Evolutionary conservation across 1,139 yeast genomes (phyloP).

Genomic region (Suhomyces bokatorum): DNA sequence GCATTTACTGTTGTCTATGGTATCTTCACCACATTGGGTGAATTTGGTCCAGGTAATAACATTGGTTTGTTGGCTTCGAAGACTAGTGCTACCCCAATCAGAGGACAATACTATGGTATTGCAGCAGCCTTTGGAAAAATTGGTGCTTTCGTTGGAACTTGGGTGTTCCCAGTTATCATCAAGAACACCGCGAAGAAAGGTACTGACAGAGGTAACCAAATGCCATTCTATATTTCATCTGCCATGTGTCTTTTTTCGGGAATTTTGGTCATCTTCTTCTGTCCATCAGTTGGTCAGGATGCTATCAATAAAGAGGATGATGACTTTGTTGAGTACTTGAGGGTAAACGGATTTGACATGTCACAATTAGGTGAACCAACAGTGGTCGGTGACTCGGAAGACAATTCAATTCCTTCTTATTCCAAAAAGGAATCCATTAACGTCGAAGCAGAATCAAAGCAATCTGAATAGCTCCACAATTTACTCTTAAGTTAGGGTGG

Average conservation of each 20-base stretch:
- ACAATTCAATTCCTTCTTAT: neutral
- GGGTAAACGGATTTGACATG: constrained; percentile 58
- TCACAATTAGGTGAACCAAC: constrained; percentile 45
- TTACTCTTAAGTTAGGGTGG: neutral
- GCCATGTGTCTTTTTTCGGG: constrained; percentile 76
- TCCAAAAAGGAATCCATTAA: constrained; percentile 9
- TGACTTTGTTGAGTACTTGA: constrained; percentile 64
- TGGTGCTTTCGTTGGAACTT: constrained; percentile 91
- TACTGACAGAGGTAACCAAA: constrained; percentile 57
- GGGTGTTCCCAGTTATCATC: constrained; percentile 77
- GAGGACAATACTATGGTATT: constrained; percentile 89
- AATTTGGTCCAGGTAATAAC: constrained; percentile 93
- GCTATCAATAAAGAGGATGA: constrained; percentile 78
- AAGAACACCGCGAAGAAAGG: constrained; percentile 42
- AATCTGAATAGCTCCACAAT: constrained; percentile 3
- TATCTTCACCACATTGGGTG: constrained; percentile 82
- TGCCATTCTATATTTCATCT: constrained; percentile 83
- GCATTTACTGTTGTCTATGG: constrained; percentile 86
- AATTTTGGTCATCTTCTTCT: constrained; percentile 61
- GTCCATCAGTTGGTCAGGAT: constrained; percentile 83
- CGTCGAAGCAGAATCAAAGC: constrained; percentile 12
- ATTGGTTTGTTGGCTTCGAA: constrained; percentile 86
- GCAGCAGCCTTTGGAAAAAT: constrained; percentile 91
- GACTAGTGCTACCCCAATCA: constrained; percentile 79
- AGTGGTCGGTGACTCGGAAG: constrained; percentile 16